A percentile compares a stretch with the other conserved stretches of the same genome.
Evolutionary conservation across 2,329 filamentous ascomycete genomes (phyloP).

Genomic region (Hirsutella thompsonii): DNA sequence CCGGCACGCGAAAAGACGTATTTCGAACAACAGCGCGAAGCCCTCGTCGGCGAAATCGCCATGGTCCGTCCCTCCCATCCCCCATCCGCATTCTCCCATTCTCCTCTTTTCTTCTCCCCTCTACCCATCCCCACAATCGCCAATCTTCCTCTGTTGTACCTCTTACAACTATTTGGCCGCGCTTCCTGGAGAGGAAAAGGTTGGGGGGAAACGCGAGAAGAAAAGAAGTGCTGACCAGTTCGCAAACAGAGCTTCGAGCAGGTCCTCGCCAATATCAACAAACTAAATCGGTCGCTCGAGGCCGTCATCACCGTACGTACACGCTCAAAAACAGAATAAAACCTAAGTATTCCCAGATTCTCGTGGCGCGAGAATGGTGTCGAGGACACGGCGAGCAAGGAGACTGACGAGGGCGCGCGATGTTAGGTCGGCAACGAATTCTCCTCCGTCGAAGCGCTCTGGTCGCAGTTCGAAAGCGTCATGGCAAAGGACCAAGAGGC

Average conservation of each 20-base stretch:
- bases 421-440: conserved; percentile 84
- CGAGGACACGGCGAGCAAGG: no score
- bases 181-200: no score
- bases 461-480: conserved; percentile 94
- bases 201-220: neutral
- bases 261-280: conserved; percentile 91
- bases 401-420: neutral
- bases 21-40: conserved; percentile 65
- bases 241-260: conserved; percentile 58
- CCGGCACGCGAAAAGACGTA: conserved; percentile 37
- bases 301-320: conserved; percentile 68
- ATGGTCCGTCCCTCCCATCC: conserved; percentile 31
- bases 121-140: no score
- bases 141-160: no score
- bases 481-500: conserved; percentile 58
- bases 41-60: conserved; percentile 60
- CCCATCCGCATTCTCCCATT: no score
- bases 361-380: no score
- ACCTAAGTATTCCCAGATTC: no score
- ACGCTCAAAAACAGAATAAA: no score
- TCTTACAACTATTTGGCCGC: no score
- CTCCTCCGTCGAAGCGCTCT: conserved; percentile 88
- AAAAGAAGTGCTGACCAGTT: neutral
- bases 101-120: no score
- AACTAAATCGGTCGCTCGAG: conserved; percentile 82